These are phyloP conservation scores for Hyaloperonospora arabidopsidis DNA, from an alignment of 352 stramenopile genomes.

Conservation along the genomic window DNA sequence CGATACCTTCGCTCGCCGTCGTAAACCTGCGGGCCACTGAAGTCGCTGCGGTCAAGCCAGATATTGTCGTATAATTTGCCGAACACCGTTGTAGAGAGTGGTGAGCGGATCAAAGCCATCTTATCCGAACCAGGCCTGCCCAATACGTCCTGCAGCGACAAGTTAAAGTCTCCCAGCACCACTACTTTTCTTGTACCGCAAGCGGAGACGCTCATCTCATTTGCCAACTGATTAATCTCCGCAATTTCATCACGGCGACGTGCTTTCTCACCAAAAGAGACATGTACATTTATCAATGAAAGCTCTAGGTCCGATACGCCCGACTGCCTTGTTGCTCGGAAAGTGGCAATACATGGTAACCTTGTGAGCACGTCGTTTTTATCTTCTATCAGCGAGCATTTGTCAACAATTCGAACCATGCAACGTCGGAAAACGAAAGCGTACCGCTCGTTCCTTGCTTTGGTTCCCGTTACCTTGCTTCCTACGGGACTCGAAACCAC, in stretches of 20 bases:
- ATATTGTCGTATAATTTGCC: constrained; percentile 66
- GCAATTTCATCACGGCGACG: constrained; percentile 27
- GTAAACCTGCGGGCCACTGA: constrained; percentile 3
- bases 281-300: constrained; percentile 43
- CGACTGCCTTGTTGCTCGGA: constrained; percentile 17
- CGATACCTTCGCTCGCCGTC: constrained; percentile 6
- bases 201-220: constrained; percentile 10
- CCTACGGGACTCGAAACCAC: constrained; percentile 40
- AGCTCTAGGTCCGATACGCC: constrained; percentile 26
- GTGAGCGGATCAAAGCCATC: constrained; percentile 42
- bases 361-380: constrained; percentile 22
- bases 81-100: constrained; percentile 44
- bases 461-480: constrained; percentile 11
- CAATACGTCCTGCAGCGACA: constrained; percentile 42
- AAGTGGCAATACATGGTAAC: constrained; percentile 40
- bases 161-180: constrained; percentile 62
- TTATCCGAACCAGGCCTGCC: constrained; percentile 16
- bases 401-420: constrained; percentile 22
- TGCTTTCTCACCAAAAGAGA: constrained; percentile 33
- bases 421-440: constrained; percentile 48
- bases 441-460: constrained; percentile 38
- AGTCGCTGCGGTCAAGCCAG: constrained; percentile 31
- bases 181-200: constrained; percentile 30
- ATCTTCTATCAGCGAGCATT: constrained; percentile 18
- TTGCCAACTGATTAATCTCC: constrained; percentile 30